Evolutionary conservation across 2,329 filamentous ascomycete genomes (phyloP), one percentile per base, ranked within the genome.

Genomic region (Escovopsis sp.): DNA sequence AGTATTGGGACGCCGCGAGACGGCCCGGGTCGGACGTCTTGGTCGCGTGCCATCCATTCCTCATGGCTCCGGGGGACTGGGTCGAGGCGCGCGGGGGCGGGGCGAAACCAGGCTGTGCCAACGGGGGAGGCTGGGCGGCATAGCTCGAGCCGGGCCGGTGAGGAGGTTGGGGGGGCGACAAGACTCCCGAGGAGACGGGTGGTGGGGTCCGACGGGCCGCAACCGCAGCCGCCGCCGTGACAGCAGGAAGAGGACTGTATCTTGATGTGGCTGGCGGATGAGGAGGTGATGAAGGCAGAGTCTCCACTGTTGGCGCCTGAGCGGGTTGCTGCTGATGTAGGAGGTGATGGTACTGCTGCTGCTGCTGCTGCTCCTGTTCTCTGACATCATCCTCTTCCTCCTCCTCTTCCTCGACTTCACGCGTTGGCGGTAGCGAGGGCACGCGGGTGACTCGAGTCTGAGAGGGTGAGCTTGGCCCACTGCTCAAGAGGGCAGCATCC

Each of bases 81-180:
- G 75, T 79, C 39, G 74, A 70, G 4, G 73, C 69, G 37, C 74
- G 62, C 35, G 64, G 61, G 4, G 76, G 74, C 12, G 71, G 70
- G 4, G 57, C 60, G 43, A 74, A 68, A n/a, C 58, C 59, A 47
- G 36, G 50, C 36, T 47, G 57, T 32, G 43, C 47, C 18, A 45
- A 45, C 38, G 39, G 52, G 46, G 38, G 33, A 33, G 52, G 42
- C 33, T 63, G 57, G 3, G 70, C 68, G 8, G 57, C 48, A 45
- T 77, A 74, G 44, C 56, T 65, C n/a, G 66, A 65, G 2, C 57
- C 54, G 2, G 57, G 47, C 23, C 68, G 60, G 46, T 77, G 77
- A 0, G 70, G 62, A 1, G 74, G 72, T 46, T 77, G 77, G 0
- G 71, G 62, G 1, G 74, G 72, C 2, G 74, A 76, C 18, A 69